Base-by-base conservation (phyloP, 1,139 yeast genomes). In the Zygosaccharomyces pseudobailii region DNA sequence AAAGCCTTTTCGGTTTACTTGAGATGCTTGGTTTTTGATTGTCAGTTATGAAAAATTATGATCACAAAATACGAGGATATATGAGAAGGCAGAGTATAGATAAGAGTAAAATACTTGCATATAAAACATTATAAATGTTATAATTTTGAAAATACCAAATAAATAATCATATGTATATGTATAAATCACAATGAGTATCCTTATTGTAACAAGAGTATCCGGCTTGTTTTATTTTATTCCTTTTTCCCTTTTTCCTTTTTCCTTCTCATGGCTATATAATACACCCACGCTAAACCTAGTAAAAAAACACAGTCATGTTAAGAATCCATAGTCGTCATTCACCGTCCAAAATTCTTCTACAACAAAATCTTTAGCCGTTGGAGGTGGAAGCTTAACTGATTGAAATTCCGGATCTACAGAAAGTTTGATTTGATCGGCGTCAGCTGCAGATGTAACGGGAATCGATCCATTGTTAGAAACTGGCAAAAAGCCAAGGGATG, bases 281-380 rank as follows among this genome's bases (percentile, higher is more conserved):
- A 13, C 17, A 13, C 17, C 17, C 17, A 13, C 17, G 17, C 17
- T 13, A 13, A 13, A 13, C 17, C 17, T 13, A 13, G 17, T 13
- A 13, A 13, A 13, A 13, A 13, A 13, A 24, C 8, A 24, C 27
- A 8, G 41, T 49, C 45, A 71, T 2, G 75, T 70, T 31, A 71
- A 52, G 49, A 73, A 73, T 5, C 75, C 76, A 50, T 71, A 71
- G 51, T 73, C 75, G 47, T 70, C 74, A 40, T 68, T 68, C 19
- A 66, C 67, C 6, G 66, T 65, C 76, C 77, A 73, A 40, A 73
- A 68, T 40, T 73, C 76, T 46, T 73, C 74, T 20, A 59, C 69
- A 3, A 65, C 59, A 21, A 61, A 38, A 6, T 54, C 48, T 21
- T 34, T 40, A 9, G 49, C 41, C 8, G 40, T 39, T 10, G 43